These are phyloP conservation scores for Lotus japonicus DNA, from an alignment of 306 rosid species.

Conservation along the genomic window DNA sequence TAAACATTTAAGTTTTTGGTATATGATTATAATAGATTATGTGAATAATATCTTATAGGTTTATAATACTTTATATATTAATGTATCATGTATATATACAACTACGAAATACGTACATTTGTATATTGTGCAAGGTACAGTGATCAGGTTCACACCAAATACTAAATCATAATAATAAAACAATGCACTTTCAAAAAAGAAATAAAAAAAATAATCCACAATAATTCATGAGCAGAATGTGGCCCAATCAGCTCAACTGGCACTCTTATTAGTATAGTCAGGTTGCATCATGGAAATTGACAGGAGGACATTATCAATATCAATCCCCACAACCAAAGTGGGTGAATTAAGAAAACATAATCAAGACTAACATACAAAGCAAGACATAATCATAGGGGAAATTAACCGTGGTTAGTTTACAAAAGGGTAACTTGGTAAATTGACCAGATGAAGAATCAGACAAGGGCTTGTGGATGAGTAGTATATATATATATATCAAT, in stretches of 20 bases:
- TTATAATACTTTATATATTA: too few species aligned
- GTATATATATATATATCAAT: too few species aligned
- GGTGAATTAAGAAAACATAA: constrained; percentile 31
- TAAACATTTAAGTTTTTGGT: too few species aligned
- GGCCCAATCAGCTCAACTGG: constrained; percentile 18
- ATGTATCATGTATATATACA: not conserved
- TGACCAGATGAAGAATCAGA: not conserved
- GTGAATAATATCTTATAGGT: too few species aligned
- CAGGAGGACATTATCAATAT: constrained; percentile 22
- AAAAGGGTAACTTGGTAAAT: constrained; percentile 28
- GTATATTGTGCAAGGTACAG: not conserved
- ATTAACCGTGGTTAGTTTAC: constrained; percentile 21
- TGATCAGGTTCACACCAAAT: not conserved
- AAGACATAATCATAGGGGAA: constrained; percentile 6
- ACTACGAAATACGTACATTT: constrained; percentile 1
- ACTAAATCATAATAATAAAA: not conserved
- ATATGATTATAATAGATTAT: too few species aligned
- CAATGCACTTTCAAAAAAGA: too few species aligned
- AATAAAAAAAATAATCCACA: not conserved
- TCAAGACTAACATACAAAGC: constrained; percentile 19
- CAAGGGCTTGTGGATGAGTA: not conserved
- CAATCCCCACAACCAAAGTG: constrained; percentile 27
- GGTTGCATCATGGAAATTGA: constrained; percentile 26
- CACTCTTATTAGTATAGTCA: constrained; percentile 1
- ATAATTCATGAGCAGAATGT: not conserved